These are phyloP conservation scores for Physcomitrellopsis africana DNA, from an alignment of 225 moss, liverwort and hornwort genomes.

Conservation along the genomic window DNA sequence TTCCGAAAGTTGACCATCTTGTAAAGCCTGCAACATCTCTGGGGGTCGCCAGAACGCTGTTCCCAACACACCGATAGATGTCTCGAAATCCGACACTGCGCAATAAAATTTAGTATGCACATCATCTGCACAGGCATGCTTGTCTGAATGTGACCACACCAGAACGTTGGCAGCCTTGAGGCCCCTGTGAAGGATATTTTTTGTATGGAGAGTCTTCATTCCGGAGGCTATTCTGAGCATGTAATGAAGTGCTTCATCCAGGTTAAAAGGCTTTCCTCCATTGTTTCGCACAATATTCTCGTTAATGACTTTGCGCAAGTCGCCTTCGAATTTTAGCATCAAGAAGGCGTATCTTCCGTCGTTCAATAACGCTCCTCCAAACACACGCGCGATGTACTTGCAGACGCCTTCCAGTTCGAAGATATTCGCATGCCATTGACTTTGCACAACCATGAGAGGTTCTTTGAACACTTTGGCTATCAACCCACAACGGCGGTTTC, in stretches of 20 bases:
- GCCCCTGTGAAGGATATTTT: slow-evolving; percentile 25
- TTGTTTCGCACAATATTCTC: not conserved
- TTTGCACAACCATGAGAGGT: not conserved
- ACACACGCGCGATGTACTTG: slow-evolving; percentile 30
- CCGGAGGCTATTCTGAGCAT: slow-evolving; percentile 37
- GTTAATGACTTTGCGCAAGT: slow-evolving; percentile 28
- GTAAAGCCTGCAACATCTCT: slow-evolving; percentile 24
- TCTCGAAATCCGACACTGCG: slow-evolving; percentile 34
- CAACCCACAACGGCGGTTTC: slow-evolving; percentile 12
- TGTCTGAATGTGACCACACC: slow-evolving; percentile 13
- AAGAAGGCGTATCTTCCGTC: slow-evolving; percentile 25
- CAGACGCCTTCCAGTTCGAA: slow-evolving; percentile 28
- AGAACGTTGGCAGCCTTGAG: slow-evolving; percentile 39
- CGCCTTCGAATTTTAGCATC: slow-evolving; percentile 24
- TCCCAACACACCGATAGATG: slow-evolving; percentile 19
- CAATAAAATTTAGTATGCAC: slow-evolving; percentile 14
- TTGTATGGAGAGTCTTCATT: slow-evolving; percentile 38
- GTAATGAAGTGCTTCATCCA: slow-evolving; percentile 11
- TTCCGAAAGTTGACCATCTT: not conserved
- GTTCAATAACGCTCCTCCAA: slow-evolving; percentile 29
- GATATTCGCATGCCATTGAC: slow-evolving; percentile 19
- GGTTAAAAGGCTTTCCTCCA: slow-evolving; percentile 17
- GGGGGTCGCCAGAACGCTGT: slow-evolving; percentile 40
- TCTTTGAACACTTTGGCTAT: slow-evolving; percentile 31
- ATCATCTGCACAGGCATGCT: not conserved